phyloP scores from a whole-genome alignment of 2,329 filamentous ascomycete genomes.

The Phaeosphaeria sp. region DNA sequence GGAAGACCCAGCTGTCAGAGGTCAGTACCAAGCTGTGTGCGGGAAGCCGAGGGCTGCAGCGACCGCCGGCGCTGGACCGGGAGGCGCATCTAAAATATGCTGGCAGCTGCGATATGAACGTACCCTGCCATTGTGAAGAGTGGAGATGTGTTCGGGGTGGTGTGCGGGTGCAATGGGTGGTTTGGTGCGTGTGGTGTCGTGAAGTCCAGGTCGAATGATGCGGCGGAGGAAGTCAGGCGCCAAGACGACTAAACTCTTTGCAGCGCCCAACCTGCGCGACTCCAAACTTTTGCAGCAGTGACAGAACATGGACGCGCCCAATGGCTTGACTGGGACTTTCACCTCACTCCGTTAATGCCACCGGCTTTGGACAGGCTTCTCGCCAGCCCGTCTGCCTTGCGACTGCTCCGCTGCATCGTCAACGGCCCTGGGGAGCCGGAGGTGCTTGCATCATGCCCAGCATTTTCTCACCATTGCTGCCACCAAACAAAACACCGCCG shows the following conservation, averaged over 20 bases:
- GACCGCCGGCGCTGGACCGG: conserved; percentile 14
- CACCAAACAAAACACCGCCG: conserved; percentile 16
- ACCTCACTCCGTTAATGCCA: conserved; percentile 49
- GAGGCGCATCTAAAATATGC: conserved; percentile 5
- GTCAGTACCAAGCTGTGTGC: conserved; percentile 35
- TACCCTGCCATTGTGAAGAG: conserved; percentile 53
- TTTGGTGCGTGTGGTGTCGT: conserved; percentile 34
- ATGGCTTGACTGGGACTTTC: conserved; percentile 29
- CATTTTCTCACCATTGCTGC: conserved; percentile 20
- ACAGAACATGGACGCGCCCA: conserved; percentile 11
- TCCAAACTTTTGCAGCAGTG: conserved; percentile 4
- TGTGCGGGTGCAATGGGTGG: conserved; percentile 43
- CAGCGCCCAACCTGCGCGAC: conserved; percentile 17
- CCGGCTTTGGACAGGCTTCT: conserved; percentile 54
- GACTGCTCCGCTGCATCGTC: conserved; percentile 46
- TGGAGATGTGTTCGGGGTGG: conserved; percentile 37
- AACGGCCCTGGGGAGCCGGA: conserved; percentile 29
- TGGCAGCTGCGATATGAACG: conserved; percentile 31
- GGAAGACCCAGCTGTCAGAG: conserved; percentile 61
- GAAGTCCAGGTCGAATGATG: conserved; percentile 42
- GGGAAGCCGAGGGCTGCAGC: conserved; percentile 14
- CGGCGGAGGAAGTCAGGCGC: conserved; percentile 18
- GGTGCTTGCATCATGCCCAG: conserved; percentile 23
- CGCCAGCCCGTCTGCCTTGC: conserved; percentile 52
- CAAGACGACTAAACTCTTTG: conserved; percentile 26